Conservation (phyloP, 2,329 filamentous ascomycete genomes). For the Neoascochyta sp. region DNA sequence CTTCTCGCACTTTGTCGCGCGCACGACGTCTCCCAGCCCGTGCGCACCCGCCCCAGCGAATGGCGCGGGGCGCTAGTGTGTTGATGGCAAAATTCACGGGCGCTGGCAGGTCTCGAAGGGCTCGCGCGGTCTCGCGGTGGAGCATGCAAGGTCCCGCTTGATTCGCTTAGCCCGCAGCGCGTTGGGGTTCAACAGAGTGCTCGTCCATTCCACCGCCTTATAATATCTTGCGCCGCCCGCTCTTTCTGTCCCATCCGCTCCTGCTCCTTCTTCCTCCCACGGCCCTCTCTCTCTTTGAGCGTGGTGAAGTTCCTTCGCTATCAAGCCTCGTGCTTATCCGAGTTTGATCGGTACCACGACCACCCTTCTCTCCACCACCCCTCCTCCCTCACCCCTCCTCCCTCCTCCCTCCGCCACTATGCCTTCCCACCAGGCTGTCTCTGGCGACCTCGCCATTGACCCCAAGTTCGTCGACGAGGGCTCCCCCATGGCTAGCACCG, state of each 20-base stretch:
- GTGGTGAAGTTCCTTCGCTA: constrained; percentile 13
- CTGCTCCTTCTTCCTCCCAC: constrained; percentile 9
- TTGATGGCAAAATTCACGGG: constrained; percentile 18
- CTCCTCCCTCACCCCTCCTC: constrained; percentile 5
- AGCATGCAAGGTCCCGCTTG: constrained; percentile 34
- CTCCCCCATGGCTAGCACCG: constrained; percentile 46
- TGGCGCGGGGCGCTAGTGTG: constrained; percentile 17
- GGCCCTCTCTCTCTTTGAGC: constrained; percentile 17
- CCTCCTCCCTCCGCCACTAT: constrained; percentile 31
- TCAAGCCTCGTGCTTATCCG: constrained; percentile 10
- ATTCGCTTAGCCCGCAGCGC: constrained; percentile 27
- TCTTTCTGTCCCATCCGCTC: constrained; percentile 13
- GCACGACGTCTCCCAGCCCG: constrained; percentile 11
- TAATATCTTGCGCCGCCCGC: constrained; percentile 16
- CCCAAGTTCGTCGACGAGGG: constrained; percentile 47
- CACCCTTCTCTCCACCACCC: constrained; percentile 19
- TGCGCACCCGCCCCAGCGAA: constrained; percentile 19
- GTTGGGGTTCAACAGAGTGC: constrained; percentile 26
- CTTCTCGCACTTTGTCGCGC: constrained; percentile 22
- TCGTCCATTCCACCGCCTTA: constrained; percentile 26
- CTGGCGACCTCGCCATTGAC: constrained; percentile 48
- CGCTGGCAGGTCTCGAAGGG: constrained; percentile 19
- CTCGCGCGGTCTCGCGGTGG: constrained; percentile 2
- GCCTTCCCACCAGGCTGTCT: constrained; percentile 52
- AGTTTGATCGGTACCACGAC: constrained; percentile 10